Percentiles rank a stretch among this genome's conserved stretches.
These are phyloP conservation scores for Fragaria ananassa DNA, from an alignment of 306 rosid genomes.

Conservation along the genomic window DNA sequence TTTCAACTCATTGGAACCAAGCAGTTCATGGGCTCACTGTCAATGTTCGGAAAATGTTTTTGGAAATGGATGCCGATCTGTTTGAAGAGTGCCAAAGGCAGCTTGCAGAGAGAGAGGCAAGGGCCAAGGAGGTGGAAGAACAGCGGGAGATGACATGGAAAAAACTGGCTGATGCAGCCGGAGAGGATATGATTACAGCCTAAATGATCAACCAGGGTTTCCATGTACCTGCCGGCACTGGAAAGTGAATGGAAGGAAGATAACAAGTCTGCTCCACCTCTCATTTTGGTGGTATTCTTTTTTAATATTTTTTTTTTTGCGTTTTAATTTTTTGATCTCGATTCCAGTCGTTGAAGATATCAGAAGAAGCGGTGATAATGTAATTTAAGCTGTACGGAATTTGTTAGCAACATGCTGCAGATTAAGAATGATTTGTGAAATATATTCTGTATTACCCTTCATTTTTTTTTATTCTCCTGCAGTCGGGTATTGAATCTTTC, in stretches of 20 bases:
- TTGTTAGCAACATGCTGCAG: conserved; percentile 57
- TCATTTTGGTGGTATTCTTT: conserved; percentile 53
- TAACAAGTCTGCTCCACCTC: conserved; percentile 33
- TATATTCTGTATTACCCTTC: conserved; percentile 29
- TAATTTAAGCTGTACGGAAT: conserved; percentile 50
- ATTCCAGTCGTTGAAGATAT: conserved; percentile 38
- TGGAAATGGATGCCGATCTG: conserved; percentile 89
- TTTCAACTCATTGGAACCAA: conserved; percentile 85
- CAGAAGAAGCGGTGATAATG: conserved; percentile 53
- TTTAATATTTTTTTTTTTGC: conserved; percentile 32
- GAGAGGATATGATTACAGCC: conserved; percentile 48
- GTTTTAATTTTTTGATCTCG: conserved; percentile 36
- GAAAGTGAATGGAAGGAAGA: conserved; percentile 34
- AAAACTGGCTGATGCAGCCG: conserved; percentile 78
- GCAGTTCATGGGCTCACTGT: conserved; percentile 84
- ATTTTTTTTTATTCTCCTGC: background rate
- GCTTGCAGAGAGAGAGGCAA: conserved; percentile 56
- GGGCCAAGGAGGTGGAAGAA: conserved; percentile 58
- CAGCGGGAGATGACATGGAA: conserved; percentile 73
- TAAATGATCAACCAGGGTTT: conserved; percentile 18
- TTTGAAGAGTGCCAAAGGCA: conserved; percentile 85
- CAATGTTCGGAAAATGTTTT: conserved; percentile 83
- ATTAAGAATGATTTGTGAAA: conserved; percentile 56
- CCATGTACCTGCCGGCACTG: background rate
- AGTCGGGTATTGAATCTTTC: conserved; percentile 24